A percentile compares a stretch with the other conserved stretches of the same genome.
These are phyloP conservation scores for Nicotiana tomentosiformis DNA, from an alignment of 257 asterid genomes.

Conservation along the genomic window DNA sequence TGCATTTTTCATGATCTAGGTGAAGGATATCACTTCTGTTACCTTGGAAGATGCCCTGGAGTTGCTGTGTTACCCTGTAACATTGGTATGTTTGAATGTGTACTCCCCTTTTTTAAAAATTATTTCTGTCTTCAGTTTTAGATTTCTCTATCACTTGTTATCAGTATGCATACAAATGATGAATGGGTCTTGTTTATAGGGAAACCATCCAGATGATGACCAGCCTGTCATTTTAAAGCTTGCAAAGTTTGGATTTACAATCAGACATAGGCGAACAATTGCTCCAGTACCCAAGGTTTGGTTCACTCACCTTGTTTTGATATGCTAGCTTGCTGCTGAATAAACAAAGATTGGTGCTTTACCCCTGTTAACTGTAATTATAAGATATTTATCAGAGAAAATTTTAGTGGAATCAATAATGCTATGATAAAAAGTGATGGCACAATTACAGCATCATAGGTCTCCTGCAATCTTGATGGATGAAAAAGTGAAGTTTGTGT, in stretches of 20 bases:
- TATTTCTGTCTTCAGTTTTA: neutral
- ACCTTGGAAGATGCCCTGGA: conserved; percentile 79
- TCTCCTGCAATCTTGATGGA: neutral
- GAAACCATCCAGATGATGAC: conserved; percentile 73
- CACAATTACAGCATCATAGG: neutral
- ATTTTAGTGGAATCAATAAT: neutral
- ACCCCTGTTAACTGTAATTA: neutral
- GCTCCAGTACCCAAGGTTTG: conserved; percentile 80
- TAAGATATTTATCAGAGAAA: neutral
- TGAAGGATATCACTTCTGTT: conserved; percentile 54
- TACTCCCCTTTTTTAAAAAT: neutral
- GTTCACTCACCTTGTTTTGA: neutral
- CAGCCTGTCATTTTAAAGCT: conserved; percentile 55
- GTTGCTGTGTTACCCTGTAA: conserved; percentile 73
- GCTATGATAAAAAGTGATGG: neutral
- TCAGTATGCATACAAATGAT: neutral
- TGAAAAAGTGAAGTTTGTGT: neutral
- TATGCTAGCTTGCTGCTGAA: neutral
- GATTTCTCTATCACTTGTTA: conserved; percentile 11
- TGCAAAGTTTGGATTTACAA: conserved; percentile 51
- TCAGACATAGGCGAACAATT: conserved; percentile 55
- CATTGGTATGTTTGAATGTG: conserved; percentile 44
- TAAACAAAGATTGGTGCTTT: neutral
- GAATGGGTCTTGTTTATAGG: conserved; percentile 38
- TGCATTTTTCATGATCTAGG: conserved; percentile 27